Percentiles rank a stretch among this genome's conserved stretches.
Conservation (phyloP, 1,284 basidiomycete species). For the Phlebopus sp. region DNA sequence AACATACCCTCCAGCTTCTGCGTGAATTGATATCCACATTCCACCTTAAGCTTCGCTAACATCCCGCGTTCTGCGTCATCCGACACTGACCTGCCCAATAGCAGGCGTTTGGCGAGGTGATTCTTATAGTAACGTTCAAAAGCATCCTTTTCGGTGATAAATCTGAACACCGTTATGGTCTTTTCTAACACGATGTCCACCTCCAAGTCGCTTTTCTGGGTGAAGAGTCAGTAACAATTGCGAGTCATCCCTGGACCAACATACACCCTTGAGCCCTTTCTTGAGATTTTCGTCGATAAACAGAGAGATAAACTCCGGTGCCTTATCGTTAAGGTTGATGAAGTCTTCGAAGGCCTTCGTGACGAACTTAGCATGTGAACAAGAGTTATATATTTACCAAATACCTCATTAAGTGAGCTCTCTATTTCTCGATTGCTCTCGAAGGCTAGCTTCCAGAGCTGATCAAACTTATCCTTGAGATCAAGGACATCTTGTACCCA, state of each 20-base stretch:
- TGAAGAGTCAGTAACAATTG: conserved; percentile 6
- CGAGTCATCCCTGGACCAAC: conserved; percentile 28
- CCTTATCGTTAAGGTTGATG: conserved; percentile 85
- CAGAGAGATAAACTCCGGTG: conserved; percentile 93
- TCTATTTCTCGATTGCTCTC: conserved; percentile 77
- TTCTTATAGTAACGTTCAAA: conserved; percentile 99
- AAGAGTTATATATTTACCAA: conserved; percentile 8
- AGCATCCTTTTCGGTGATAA: conserved; percentile 92
- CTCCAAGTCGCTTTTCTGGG: conserved; percentile 91
- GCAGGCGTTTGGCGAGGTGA: conserved; percentile 90
- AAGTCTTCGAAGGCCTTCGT: conserved; percentile 88
- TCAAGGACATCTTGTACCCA: conserved; percentile 95
- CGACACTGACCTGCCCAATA: conserved; percentile 84
- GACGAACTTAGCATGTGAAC: conserved; percentile 2
- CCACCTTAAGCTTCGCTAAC: conserved; percentile 97
- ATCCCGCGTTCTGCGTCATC: conserved; percentile 98
- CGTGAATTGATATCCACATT: conserved; percentile 96
- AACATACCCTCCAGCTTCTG: conserved; percentile 99
- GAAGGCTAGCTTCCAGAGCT: conserved; percentile 72
- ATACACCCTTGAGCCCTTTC: conserved; percentile 91
- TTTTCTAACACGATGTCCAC: conserved; percentile 89
- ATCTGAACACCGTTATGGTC: conserved; percentile 95
- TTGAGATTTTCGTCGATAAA: conserved; percentile 98
- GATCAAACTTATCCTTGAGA: conserved; percentile 90
- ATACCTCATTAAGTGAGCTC: conserved; percentile 83